Conservation (phyloP, 1,284 basidiomycete genomes). For the Crepidotus sp. region DNA sequence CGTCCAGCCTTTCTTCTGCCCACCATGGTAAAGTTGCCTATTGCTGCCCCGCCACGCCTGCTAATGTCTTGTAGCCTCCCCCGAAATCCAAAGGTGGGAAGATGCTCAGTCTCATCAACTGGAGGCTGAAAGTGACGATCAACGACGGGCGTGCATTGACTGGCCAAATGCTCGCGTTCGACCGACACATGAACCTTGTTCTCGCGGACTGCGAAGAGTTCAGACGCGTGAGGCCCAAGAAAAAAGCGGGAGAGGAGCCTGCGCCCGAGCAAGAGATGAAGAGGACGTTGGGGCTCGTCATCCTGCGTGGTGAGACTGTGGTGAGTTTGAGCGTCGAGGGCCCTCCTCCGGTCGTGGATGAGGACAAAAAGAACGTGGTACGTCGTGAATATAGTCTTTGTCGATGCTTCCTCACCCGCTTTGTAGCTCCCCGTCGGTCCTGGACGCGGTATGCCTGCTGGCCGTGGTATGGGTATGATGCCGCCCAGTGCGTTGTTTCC, state of each 20-base stretch:
- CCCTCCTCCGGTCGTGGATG: conserved; percentile 87
- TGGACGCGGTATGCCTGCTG: conserved; percentile 91
- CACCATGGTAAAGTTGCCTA: conserved; percentile 51
- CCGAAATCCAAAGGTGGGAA: conserved; percentile 96
- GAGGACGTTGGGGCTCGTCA: conserved; percentile 90
- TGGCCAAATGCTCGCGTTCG: conserved; percentile 98
- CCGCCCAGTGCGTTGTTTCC: conserved; percentile 63
- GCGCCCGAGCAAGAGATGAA: conserved; percentile 92
- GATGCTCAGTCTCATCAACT: conserved; percentile 97
- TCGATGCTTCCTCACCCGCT: conserved; percentile 4
- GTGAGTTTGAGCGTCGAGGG: conserved; percentile 95
- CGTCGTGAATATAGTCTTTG: conserved; percentile 18
- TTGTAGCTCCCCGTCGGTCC: conserved; percentile 78
- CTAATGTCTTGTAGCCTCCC: conserved; percentile 50
- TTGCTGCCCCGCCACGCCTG: background rate
- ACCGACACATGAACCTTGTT: conserved; percentile 99
- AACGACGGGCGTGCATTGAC: conserved; percentile 95
- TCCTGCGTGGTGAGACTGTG: conserved; percentile 93
- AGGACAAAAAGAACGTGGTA: conserved; percentile 76
- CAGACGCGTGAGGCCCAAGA: conserved; percentile 79
- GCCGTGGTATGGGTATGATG: conserved; percentile 95
- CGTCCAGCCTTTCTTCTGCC: conserved; percentile 21
- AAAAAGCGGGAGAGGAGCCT: conserved; percentile 72
- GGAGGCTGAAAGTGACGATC: conserved; percentile 94
- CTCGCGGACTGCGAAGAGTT: conserved; percentile 97